These are phyloP conservation scores for Schizonepeta tenuifolia DNA, from an alignment of 257 asterid species.

Conservation along the genomic window DNA sequence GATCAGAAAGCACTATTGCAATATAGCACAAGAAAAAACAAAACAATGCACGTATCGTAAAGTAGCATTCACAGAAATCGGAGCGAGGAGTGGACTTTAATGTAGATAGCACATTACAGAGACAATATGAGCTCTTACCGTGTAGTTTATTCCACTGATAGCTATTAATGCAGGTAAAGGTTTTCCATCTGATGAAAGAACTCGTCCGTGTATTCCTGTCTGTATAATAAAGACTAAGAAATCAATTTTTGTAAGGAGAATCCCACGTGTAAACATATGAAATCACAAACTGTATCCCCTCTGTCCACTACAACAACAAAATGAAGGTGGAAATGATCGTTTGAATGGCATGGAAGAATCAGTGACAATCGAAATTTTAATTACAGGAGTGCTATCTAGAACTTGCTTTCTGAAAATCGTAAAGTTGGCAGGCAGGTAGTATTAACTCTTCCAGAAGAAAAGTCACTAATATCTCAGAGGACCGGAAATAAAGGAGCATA, in stretches of 20 bases:
- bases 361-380: background rate
- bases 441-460: background rate
- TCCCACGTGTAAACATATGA: background rate
- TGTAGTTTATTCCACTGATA: constrained; percentile 51
- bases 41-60: background rate
- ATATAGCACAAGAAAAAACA: background rate
- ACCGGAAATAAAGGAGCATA: background rate
- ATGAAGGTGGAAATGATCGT: background rate
- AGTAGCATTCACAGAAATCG: background rate
- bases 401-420: constrained; percentile 11
- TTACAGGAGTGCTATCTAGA: constrained; percentile 8
- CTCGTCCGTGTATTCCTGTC: constrained; percentile 57
- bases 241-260: constrained; percentile 27
- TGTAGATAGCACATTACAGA: background rate
- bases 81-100: too few relatives aligned
- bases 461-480: constrained; percentile 1
- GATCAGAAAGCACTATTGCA: constrained; percentile 21
- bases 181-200: constrained; percentile 51
- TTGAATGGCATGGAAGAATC: background rate
- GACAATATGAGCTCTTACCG: constrained; percentile 34
- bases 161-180: constrained; percentile 55
- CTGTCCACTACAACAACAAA: constrained; percentile 15
- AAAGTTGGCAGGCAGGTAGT: constrained; percentile 6
- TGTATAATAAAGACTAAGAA: constrained; percentile 31
- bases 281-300: constrained; percentile 18